phyloP scores from a whole-genome alignment of 192 early-diverging fungal species.

The Rhizoclosmatium globosum region DNA sequence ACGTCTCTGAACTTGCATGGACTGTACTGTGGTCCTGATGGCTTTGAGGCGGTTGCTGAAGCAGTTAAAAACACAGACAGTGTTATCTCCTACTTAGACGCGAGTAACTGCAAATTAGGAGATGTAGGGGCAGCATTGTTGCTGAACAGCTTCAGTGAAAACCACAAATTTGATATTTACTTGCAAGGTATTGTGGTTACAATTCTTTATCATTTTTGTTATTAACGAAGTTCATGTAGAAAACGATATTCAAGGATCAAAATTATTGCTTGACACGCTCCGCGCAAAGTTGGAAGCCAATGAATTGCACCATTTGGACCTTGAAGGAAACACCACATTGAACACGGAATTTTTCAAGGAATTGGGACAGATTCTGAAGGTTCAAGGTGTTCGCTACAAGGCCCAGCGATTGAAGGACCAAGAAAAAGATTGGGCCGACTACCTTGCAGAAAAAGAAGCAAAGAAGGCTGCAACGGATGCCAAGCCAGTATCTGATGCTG shows the following conservation, averaged over 20 bases:
- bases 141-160: background rate
- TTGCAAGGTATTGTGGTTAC: background rate
- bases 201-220: background rate
- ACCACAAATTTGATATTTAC: background rate
- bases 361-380: no score
- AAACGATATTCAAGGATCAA: background rate
- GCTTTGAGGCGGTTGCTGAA: background rate
- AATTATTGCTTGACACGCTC: background rate
- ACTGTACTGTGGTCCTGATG: conserved; percentile 2
- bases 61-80: background rate
- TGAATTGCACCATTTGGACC: no score
- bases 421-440: no score
- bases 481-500: no score
- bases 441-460: no score
- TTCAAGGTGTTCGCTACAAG: no score
- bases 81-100: background rate
- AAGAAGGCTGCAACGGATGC: no score
- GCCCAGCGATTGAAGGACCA: no score
- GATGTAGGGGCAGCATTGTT: background rate
- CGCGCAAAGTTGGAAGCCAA: no score
- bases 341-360: no score
- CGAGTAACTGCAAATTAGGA: background rate
- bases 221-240: background rate
- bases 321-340: no score
- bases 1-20: background rate